Evolutionary conservation across 2,329 filamentous ascomycete species (phyloP).

Genomic region (Trichophyton benhamiae): DNA sequence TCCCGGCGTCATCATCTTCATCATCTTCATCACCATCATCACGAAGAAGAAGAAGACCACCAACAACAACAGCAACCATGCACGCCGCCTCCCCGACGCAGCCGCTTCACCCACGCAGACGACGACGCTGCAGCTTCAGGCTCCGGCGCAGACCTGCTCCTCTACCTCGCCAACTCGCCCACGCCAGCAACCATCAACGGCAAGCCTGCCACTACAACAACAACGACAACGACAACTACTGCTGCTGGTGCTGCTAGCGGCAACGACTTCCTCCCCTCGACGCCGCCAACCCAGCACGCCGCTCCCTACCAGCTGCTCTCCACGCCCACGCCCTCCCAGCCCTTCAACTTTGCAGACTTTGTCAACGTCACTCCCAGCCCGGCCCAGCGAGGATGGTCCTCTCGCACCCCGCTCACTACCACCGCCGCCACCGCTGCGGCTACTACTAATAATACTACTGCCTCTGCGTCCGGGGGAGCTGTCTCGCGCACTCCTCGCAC

Average conservation of each 20-base stretch:
- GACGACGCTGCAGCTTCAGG: conserved; percentile 43
- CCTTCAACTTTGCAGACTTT: conserved; percentile 91
- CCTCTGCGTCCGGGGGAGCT: too few species aligned
- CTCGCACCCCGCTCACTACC: conserved; percentile 40
- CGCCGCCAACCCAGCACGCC: conserved; percentile 56
- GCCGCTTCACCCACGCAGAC: conserved; percentile 44
- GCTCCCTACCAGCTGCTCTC: conserved; percentile 40
- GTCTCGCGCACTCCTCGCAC: conserved; percentile 43
- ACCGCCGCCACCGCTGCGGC: background rate
- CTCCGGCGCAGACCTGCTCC: conserved; percentile 58
- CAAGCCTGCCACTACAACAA: conserved; percentile 26
- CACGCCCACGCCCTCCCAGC: conserved; percentile 56
- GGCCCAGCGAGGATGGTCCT: conserved; percentile 67
- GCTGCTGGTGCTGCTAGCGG: too few species aligned
- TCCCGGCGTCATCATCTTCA: conserved; percentile 22
- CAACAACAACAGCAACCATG: conserved; percentile 50
- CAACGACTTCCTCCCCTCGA: conserved; percentile 50
- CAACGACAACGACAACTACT: too few species aligned
- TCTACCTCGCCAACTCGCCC: conserved; percentile 83
- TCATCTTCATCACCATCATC: conserved; percentile 26
- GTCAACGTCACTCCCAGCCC: conserved; percentile 95
- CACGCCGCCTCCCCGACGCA: conserved; percentile 58
- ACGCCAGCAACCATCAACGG: conserved; percentile 57
- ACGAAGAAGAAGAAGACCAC: background rate
- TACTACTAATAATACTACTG: too few species aligned